Evolutionary conservation across 768 basidiomycete species (phyloP).

Genomic region (Leccinum subgranulosum): DNA sequence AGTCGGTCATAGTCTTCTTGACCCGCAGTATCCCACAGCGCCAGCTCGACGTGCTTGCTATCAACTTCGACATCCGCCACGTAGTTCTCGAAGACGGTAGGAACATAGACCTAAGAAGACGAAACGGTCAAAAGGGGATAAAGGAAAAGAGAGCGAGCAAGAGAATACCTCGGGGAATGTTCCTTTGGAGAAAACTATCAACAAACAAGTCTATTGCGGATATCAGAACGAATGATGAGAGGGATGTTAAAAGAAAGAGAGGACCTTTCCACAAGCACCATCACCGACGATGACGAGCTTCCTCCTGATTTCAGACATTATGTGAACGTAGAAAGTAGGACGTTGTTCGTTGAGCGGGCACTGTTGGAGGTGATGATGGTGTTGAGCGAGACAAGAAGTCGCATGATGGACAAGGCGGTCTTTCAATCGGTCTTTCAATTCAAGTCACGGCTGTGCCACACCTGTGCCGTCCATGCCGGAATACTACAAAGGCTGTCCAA

Average conservation of each 20-base stretch:
- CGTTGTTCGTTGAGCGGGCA: conserved; percentile 32
- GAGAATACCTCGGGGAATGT: conserved; percentile 84
- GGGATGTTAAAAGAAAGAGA: background rate
- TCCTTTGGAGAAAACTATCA: conserved; percentile 96
- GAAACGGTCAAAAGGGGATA: background rate
- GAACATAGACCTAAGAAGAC: conserved; percentile 83
- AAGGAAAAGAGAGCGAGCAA: background rate
- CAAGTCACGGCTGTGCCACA: conserved; percentile 27
- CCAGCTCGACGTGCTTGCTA: conserved; percentile 96
- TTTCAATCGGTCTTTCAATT: conserved; percentile 35
- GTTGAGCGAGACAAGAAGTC: conserved; percentile 39
- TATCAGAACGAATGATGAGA: conserved; percentile 17
- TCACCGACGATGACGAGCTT: conserved; percentile 99
- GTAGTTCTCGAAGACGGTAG: conserved; percentile 99
- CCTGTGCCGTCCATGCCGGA: conserved; percentile 28
- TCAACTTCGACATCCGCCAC: conserved; percentile 99
- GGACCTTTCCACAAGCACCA: conserved; percentile 94
- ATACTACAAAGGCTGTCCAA: background rate
- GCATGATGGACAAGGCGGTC: conserved; percentile 35
- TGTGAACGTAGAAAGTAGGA: conserved; percentile 34
- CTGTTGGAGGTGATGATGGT: conserved; percentile 35
- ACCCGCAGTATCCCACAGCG: conserved; percentile 99
- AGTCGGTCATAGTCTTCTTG: conserved; percentile 99
- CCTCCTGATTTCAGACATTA: conserved; percentile 96
- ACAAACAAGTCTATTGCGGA: conserved; percentile 70